Percentiles rank a stretch among this genome's conserved stretches.
Conservation (phyloP, 1,284 basidiomycete species). For the Veloporphyrellus conicus region DNA sequence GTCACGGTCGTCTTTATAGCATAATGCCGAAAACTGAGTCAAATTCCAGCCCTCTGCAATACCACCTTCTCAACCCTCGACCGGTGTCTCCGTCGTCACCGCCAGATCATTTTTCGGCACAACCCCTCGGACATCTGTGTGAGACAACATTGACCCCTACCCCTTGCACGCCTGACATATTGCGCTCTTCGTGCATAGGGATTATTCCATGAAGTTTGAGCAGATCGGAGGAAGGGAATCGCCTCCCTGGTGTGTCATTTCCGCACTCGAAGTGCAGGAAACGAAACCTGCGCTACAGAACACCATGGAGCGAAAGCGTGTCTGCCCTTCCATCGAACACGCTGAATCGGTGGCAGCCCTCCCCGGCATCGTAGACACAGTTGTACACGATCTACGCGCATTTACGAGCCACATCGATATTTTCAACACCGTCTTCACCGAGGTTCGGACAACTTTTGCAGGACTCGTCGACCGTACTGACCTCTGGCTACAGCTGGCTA, state of each 20-base stretch:
- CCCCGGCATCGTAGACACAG: neutral
- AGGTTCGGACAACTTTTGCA: slow-evolving; percentile 8
- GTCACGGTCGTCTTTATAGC: neutral
- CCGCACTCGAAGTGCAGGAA: neutral
- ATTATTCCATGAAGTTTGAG: slow-evolving; percentile 9
- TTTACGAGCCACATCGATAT: slow-evolving; percentile 10
- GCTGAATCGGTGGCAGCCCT: neutral
- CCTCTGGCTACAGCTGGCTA: slow-evolving; percentile 7
- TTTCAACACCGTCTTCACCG: slow-evolving; percentile 13
- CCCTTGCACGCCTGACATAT: neutral
- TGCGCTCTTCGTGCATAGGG: slow-evolving; percentile 1
- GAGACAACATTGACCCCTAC: neutral
- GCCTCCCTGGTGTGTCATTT: neutral
- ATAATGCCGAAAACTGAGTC: neutral
- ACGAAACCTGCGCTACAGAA: neutral
- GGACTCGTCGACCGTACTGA: neutral
- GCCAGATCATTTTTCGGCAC: slow-evolving; percentile 4
- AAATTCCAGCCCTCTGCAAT: neutral
- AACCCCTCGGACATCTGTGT: slow-evolving; percentile 6
- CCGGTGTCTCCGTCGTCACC: slow-evolving; percentile 3
- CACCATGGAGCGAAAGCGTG: slow-evolving; percentile 1
- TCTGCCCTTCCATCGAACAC: neutral
- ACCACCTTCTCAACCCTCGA: neutral
- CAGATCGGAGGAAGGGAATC: slow-evolving; percentile 2
- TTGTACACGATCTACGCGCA: slow-evolving; percentile 12